phyloP scores from a whole-genome alignment of 2,329 filamentous ascomycete species.

The Hypomyces perniciosus region DNA sequence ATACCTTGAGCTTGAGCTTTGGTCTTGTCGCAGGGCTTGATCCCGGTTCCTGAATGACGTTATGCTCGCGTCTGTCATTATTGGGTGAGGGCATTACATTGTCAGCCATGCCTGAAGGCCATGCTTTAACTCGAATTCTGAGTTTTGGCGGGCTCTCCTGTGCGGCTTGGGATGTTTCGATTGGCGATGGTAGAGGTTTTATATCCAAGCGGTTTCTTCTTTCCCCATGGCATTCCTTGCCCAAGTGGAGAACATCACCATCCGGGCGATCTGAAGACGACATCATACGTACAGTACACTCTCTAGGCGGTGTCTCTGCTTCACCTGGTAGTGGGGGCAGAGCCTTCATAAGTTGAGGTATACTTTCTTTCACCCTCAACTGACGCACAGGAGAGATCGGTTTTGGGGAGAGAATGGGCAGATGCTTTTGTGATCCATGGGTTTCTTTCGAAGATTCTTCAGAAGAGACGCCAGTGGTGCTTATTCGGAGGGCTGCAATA shows the following conservation, averaged over 20 bases:
- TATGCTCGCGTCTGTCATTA: not conserved
- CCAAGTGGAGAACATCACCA: not conserved
- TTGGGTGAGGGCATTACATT: not conserved
- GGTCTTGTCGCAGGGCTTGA: conserved; percentile 19
- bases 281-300: not conserved
- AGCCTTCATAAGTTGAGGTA: conserved; percentile 48
- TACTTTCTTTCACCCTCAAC: conserved; percentile 43
- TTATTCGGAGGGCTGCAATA: conserved; percentile 20
- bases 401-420: conserved; percentile 39
- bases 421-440: conserved; percentile 12
- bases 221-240: not conserved
- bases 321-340: conserved; percentile 40
- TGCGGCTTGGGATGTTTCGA: not conserved
- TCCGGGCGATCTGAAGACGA: not conserved
- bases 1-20: conserved; percentile 29
- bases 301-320: conserved; percentile 4
- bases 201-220: not conserved
- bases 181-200: not conserved
- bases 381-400: conserved; percentile 42
- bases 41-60: conserved; percentile 3
- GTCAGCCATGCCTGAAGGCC: conserved; percentile 5
- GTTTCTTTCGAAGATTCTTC: conserved; percentile 1
- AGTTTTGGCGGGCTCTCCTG: conserved; percentile 19
- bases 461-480: conserved; percentile 11
- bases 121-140: conserved; percentile 24